Evolutionary conservation across 73 alveolate species (phyloP), one percentile per base, ranked within the genome.

Genomic region (Stentor roeselii): DNA sequence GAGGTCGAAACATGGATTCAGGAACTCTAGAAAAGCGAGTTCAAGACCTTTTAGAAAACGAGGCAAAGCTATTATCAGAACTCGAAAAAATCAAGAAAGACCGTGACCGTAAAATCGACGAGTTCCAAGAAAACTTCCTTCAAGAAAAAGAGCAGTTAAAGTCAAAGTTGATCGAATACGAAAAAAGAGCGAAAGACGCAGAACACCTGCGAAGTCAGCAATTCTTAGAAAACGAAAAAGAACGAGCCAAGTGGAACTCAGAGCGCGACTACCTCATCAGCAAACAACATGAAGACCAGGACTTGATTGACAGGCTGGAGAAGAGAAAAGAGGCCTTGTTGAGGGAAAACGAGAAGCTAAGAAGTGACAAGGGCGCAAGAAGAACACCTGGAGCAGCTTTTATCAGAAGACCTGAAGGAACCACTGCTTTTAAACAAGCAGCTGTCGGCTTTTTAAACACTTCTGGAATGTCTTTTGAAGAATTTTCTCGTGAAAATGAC

Each of bases 321-420:
- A 95, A 92, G 83, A 91, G 90, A 85, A 91, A 95, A 59, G 99
- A 96, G 85, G 60, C 60, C 32, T 84, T 95, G 21, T 87, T 96
- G 30, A 92, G 98, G 88, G 99, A 96, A 84, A 94, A 94, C 82
- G 99, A 96, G 86, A 96, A 94, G 83, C 91, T 95, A 41, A 92
- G 92, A 83, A 92, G 85, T 90, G 98, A 94, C 39, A 84, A 88
- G 82, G 91, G 93, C 83, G 78, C 85, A 36, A 67, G 92, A 0
- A 91, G 97, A 87, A 61, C 39, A 90, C 93, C 80, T 27, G n/a
- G 41, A 34, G 80, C 41, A 30, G 34, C 21, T 67, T 67, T 30
- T 32, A 67, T 67, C 27, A 67, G 80, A 32, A 67, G 80, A 67
- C 41, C 80, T 30, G 80, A 67, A 2, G 80, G 80, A 32, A 67